Evolutionary conservation across 495 filamentous ascomycete species (phyloP), one percentile per base, ranked within the genome.

Genomic region (Xylaria bambusicola): DNA sequence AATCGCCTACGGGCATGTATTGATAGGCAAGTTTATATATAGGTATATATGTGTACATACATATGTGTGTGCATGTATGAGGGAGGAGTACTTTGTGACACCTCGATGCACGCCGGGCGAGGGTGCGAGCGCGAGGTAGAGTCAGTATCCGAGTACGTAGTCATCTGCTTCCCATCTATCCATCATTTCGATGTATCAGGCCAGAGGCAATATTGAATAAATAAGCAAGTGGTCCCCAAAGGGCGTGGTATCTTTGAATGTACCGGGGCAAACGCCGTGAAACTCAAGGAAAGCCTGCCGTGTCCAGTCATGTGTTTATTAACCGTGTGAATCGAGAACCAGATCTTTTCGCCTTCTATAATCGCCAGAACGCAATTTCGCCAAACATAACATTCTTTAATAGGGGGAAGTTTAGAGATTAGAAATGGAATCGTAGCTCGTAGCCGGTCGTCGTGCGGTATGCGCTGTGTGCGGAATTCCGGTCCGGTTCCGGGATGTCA

Each of bases 391-490:
- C 6, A 18, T 54, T 33, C 18, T 1, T 42, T 18, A 21, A 33
- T 36, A 42, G 57, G 23, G 17, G 31, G 46, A 38, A 42, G 44
- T 33, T 74, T 72, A 83, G 64, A 77, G 82, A 35, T 69, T 69
- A 57, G 64, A 77, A 83, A 35, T 69, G 68, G 56, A 83, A 62
- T 60, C 80, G 73, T 49, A 83, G 60, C 66, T 83, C 80, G 62
- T 75, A 76, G 29, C 66, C 73, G 20, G 69, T 65, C 45, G 65
- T 66, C 15, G 74, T 66, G n/a, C 60, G 65, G 50, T 65, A 70
- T 17, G 70, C 62, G 58, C 73, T 69, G 50, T 70, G 67, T 20
- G 72, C 63, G 2, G 74, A 73, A 15, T 65, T 64, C 53, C 68
- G 56, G 33, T 77, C 73, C n/a, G 63, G 62, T 41, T 78, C 78